These are phyloP conservation scores for Monilinia aucupariae DNA, from an alignment of 2,329 filamentous ascomycete species.

Conservation along the genomic window DNA sequence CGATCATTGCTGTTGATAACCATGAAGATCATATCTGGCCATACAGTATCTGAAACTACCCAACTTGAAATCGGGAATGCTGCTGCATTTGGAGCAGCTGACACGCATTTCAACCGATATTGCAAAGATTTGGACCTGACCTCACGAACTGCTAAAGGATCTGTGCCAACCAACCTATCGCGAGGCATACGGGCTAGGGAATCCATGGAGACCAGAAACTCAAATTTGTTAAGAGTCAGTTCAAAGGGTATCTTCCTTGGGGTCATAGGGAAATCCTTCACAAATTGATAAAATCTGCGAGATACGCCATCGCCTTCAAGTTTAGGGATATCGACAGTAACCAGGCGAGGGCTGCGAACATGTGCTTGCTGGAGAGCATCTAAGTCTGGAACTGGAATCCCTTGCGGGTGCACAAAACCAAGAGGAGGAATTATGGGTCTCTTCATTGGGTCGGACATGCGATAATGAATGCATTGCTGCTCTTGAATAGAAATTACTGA, in stretches of 20 bases:
- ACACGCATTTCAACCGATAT: conserved; percentile 65
- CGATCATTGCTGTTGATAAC: conserved; percentile 52
- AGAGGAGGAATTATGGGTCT: conserved; percentile 37
- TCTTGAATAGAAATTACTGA: not conserved
- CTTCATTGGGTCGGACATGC: conserved; percentile 19
- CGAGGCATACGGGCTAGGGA: conserved; percentile 27
- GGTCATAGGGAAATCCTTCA: conserved; percentile 46
- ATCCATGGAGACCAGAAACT: conserved; percentile 31
- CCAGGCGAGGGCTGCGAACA: conserved; percentile 47
- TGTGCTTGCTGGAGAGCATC: conserved; percentile 55
- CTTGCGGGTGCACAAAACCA: conserved; percentile 35
- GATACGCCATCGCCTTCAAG: conserved; percentile 28
- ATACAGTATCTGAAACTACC: conserved; percentile 58
- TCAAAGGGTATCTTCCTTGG: conserved; percentile 38
- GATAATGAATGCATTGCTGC: conserved; percentile 35
- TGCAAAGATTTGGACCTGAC: conserved; percentile 49
- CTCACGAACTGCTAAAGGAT: conserved; percentile 35
- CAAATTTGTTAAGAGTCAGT: conserved; percentile 36
- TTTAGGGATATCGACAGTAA: conserved; percentile 19
- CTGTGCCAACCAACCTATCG: conserved; percentile 22
- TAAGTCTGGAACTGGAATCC: conserved; percentile 41
- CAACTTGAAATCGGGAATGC: conserved; percentile 46
- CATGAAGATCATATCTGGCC: conserved; percentile 67
- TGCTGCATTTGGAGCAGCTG: conserved; percentile 25
- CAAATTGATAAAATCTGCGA: conserved; percentile 47